phyloP scores from a whole-genome alignment of 768 basidiomycete genomes.

The Mycena olivaceomarginata region DNA sequence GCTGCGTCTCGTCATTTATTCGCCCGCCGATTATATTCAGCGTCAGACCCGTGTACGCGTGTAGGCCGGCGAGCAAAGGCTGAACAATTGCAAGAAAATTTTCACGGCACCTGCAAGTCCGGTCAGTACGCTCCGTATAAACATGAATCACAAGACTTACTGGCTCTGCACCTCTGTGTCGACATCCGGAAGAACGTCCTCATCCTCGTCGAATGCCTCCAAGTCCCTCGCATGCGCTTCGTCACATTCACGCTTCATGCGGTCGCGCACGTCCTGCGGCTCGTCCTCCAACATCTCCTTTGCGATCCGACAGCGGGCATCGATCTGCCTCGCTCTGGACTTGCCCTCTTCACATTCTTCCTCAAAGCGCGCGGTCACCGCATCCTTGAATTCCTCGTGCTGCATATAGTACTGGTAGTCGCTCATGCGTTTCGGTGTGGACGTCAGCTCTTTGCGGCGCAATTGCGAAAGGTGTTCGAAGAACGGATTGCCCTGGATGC shows the following conservation, averaged over 20 bases:
- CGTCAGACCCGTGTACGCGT: constrained; percentile 7
- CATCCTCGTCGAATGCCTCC: background rate
- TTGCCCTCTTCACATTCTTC: background rate
- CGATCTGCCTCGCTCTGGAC: background rate
- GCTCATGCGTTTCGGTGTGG: background rate
- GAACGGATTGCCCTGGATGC: constrained; percentile 11
- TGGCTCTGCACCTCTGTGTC: background rate
- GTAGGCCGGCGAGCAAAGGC: background rate
- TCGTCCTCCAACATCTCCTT: background rate
- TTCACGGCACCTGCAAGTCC: background rate
- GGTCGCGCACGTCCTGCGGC: background rate
- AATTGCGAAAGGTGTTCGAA: background rate
- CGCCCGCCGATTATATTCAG: constrained; percentile 1
- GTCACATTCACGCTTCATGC: background rate
- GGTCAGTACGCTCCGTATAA: background rate
- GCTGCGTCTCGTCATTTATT: background rate
- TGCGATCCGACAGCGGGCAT: background rate
- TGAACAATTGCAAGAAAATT: background rate
- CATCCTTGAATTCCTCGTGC: background rate
- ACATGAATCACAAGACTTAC: background rate
- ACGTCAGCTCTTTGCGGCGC: background rate
- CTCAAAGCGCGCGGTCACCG: background rate
- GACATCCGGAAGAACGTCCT: background rate
- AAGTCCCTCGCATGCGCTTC: background rate
- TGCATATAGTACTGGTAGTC: constrained; percentile 2